phyloP scores from a whole-genome alignment of 169 alveolate species.

The Plasmodium fragile region DNA sequence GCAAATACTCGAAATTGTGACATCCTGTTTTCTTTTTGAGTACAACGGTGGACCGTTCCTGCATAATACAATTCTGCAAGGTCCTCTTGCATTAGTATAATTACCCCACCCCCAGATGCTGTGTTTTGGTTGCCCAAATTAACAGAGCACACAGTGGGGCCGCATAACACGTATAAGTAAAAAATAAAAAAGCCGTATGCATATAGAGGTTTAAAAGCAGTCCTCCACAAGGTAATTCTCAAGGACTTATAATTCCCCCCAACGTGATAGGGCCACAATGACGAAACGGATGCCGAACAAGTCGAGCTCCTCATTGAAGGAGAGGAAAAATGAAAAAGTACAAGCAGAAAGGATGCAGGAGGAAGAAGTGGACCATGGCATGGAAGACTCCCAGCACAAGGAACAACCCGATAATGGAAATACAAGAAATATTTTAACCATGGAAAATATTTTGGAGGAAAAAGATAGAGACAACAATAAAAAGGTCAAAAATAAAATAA shows the following conservation, averaged over 20 bases:
- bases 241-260: not conserved
- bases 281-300: not conserved
- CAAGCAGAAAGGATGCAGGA: not conserved
- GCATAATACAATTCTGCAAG: not conserved
- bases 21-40: not conserved
- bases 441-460: constrained; percentile 34
- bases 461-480: constrained; percentile 26
- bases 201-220: not conserved
- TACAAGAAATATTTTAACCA: constrained; percentile 42
- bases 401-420: not conserved
- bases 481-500: constrained; percentile 45
- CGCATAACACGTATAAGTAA: not conserved
- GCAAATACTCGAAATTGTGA: not conserved
- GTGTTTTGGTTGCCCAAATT: not conserved
- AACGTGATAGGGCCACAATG: not conserved
- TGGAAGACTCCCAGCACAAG: not conserved
- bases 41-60: not conserved
- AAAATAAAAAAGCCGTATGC: not conserved
- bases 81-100: not conserved
- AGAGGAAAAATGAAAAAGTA: constrained; percentile 19
- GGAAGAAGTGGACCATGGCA: not conserved
- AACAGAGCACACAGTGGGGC: not conserved
- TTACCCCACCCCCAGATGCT: not conserved
- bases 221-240: not conserved
- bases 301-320: not conserved